Evolutionary conservation across 768 basidiomycete species (phyloP).

Genomic region (Trametes villosa): DNA sequence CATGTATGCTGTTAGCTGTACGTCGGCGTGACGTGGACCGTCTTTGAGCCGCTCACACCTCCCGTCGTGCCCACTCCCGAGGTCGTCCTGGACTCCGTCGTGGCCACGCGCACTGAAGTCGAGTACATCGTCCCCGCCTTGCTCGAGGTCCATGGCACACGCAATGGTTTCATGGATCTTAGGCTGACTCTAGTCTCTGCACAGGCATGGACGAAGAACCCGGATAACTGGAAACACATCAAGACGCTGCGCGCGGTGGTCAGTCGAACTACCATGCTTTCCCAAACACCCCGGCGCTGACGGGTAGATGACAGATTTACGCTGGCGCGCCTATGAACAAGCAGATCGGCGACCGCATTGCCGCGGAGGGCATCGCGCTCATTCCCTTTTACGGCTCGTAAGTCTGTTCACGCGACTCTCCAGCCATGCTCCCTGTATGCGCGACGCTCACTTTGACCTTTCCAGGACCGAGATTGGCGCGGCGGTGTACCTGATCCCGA

Average conservation of each 20-base stretch:
- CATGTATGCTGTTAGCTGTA: background rate
- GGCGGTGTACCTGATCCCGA: slow-evolving; percentile 15
- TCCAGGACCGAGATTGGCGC: slow-evolving; percentile 25
- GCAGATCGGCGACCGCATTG: slow-evolving; percentile 19
- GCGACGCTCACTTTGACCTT: background rate
- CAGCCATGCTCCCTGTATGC: background rate
- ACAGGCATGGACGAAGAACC: slow-evolving; percentile 25
- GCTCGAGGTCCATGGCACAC: slow-evolving; percentile 14
- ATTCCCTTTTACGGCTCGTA: slow-evolving; percentile 24
- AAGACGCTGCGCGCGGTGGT: slow-evolving; percentile 25
- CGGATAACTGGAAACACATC: slow-evolving; percentile 20
- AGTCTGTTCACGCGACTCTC: background rate
- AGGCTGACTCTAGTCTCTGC: background rate
- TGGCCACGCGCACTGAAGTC: slow-evolving; percentile 16
- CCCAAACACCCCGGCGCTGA: too few species aligned
- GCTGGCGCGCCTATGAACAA: slow-evolving; percentile 24
- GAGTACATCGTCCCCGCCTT: slow-evolving; percentile 26
- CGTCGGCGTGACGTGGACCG: slow-evolving; percentile 22
- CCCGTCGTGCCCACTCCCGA: slow-evolving; percentile 29
- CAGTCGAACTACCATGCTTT: background rate
- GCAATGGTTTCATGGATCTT: background rate
- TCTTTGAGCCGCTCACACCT: slow-evolving; percentile 32
- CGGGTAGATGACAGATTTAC: slow-evolving; percentile 2
- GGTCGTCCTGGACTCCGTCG: slow-evolving; percentile 10
- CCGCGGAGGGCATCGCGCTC: slow-evolving; percentile 19